Evolutionary conservation across 148 eudicot genomes (phyloP).

Genomic region (Nyssa sinensis): DNA sequence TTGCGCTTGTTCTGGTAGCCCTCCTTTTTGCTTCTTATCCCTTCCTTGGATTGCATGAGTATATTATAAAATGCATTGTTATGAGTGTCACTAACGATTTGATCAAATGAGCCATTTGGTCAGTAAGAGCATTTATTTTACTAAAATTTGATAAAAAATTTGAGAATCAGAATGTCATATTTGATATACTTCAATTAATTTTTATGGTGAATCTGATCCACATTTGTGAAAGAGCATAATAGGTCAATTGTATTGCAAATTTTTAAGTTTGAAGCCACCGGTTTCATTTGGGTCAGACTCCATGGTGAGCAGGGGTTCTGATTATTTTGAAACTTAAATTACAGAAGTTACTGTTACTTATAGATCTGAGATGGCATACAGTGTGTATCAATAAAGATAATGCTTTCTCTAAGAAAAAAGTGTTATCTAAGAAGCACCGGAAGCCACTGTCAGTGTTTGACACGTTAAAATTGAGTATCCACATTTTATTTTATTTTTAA

Average conservation of each 20-base stretch:
- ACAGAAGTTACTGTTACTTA: not conserved
- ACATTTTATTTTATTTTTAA: too few relatives aligned
- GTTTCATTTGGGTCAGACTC: not conserved
- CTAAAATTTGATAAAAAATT: not conserved
- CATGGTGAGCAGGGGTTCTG: not conserved
- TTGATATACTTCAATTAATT: too few relatives aligned
- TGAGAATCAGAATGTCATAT: too few relatives aligned
- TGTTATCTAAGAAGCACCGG: too few relatives aligned
- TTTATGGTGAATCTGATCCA: too few relatives aligned
- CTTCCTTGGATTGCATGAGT: not conserved
- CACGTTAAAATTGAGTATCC: too few relatives aligned
- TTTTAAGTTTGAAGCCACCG: too few relatives aligned
- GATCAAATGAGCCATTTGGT: not conserved
- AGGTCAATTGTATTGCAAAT: too few relatives aligned
- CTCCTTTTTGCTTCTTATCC: slow-evolving; percentile 19
- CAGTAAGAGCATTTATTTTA: not conserved
- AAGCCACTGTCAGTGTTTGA: too few relatives aligned
- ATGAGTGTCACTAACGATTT: not conserved
- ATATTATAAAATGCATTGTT: not conserved
- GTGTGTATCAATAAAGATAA: not conserved
- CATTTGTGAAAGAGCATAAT: too few relatives aligned
- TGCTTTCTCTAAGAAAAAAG: too few relatives aligned
- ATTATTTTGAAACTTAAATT: not conserved
- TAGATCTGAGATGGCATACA: not conserved
- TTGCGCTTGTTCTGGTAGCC: slow-evolving; percentile 57